phyloP scores from a whole-genome alignment of 2,329 filamentous ascomycete species.

The Alternaria novae-zelandiae region DNA sequence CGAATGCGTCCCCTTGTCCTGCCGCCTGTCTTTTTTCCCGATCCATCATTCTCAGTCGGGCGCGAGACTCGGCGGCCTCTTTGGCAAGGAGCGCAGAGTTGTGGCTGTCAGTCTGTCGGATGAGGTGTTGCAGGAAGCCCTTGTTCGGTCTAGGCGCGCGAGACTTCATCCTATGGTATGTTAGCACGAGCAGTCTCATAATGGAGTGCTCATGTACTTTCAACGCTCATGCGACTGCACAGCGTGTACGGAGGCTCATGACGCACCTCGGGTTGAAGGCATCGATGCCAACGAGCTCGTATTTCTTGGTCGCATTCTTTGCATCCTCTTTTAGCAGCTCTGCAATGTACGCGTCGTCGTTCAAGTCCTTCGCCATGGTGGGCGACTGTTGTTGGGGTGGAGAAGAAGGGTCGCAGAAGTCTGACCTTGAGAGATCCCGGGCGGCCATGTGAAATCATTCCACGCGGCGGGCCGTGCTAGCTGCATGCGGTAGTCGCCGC shows the following conservation, averaged over 20 bases:
- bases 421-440: background rate
- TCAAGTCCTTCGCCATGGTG: conserved; percentile 29
- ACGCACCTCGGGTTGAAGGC: conserved; percentile 66
- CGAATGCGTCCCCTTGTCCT: conserved; percentile 5
- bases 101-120: conserved; percentile 85
- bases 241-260: conserved; percentile 6
- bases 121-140: conserved; percentile 84
- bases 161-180: conserved; percentile 61
- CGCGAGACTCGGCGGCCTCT: conserved; percentile 79
- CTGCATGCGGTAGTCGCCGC: conserved; percentile 25
- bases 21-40: conserved; percentile 20
- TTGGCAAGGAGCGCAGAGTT: conserved; percentile 86
- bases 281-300: conserved; percentile 75
- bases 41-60: conserved; percentile 64
- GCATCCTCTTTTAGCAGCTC: conserved; percentile 82
- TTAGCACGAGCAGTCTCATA: background rate
- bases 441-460: conserved; percentile 7
- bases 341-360: conserved; percentile 79
- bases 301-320: conserved; percentile 72
- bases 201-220: conserved; percentile 10
- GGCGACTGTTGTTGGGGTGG: background rate
- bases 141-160: conserved; percentile 88
- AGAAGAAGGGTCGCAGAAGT: background rate
- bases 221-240: conserved; percentile 1
- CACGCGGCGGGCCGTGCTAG: conserved; percentile 3